Evolutionary conservation across 495 filamentous ascomycete genomes (phyloP), one percentile per base, ranked within the genome.

Genomic region (Xylaria nigripes): DNA sequence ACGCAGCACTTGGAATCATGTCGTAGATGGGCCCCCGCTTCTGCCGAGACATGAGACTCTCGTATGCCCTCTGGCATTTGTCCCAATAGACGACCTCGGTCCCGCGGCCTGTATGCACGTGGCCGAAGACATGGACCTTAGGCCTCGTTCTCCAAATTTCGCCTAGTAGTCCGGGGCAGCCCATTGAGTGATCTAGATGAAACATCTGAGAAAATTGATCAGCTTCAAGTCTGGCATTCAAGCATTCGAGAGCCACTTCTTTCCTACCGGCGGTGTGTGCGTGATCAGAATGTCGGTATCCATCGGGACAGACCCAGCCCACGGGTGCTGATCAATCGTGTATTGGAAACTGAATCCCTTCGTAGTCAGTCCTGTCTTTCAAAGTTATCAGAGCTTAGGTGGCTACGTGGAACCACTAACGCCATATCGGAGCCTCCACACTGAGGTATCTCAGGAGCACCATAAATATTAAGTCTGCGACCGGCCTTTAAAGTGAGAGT

Each of bases 261-360:
- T 10, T 56, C 67, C 48, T 64, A 76, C 73, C 45, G 74, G 74
- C 2, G 74, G 72, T 22, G 84, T 85, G 64, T 97, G 92, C 9
- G 92, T 97, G 38, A 97, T 70, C 0, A 97, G 74, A 48, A 97
- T 80, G 59, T 96, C 90, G 1, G 83, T 87, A 48, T 86, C 81
- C 7, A 67, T 56, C 0, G 93, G 92, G 16, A 97, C 74, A 6
- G 58, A 60, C 29, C 68, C 70, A 27, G 66, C 55, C 81, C 80
- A 83, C 5, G 72, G 69, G 27, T 76, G 68, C 4, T 62, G 47
- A 1, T 68, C 45, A 1, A 64, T 56, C 0, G 67, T 56, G 46
- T 81, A 80, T 59, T 80, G 76, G 27, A 76, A 78, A 25, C 76
- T 78, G 41, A 3, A 38, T 9, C 10, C 18, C 12, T 6, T n/a